Base-by-base conservation (phyloP, 2,329 filamentous ascomycete genomes). In the Arthrinium phaeospermum region DNA sequence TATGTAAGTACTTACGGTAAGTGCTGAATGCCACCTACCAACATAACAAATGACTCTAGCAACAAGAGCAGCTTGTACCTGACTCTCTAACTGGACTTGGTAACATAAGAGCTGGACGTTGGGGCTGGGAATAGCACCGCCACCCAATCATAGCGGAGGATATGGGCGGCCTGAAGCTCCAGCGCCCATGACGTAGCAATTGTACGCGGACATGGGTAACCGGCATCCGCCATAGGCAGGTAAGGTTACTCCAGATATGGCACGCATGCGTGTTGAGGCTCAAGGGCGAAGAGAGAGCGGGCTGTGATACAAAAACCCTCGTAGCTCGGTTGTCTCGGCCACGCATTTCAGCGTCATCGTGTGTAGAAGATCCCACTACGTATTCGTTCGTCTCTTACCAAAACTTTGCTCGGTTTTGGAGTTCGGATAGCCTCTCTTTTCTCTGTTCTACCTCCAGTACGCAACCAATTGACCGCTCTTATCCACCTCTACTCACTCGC, bases 271-370 rank as follows among this genome's bases (percentile, higher is more conserved):
- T 41, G 53, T 14, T 37, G 53, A 61, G 53, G 53, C 30, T 34
- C 30, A 37, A 61, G 51, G 51, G 13, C 24, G 51, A 30, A 30
- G 27, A 57, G 51, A 34, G 27, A 16, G 51, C 24, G 13, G 51
- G 51, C 51, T 57, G 51, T 57, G 19, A 57, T 57, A 19, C 27
- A 57, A 19, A 30, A 3, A 16, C 30, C 13, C 7, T 30, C 51
- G 16, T 10, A 7, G 53, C 53, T 37, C 53, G 53, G 53, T 37
- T 61, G 53, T 61, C 53, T 61, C 53, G 53, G 53, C 49, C 53
- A 34, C 27, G 30, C 30, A 61, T 61, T 61, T 61, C 53, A 10
- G 30, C 53, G 53, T 61, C 53, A 37, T 30, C 22, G 46, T 49
- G 22, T 37, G 16, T 61, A 61, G 34, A 37, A 61, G 30, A 37